A percentile compares a stretch with the other conserved stretches of the same genome.
Conservation (phyloP, 257 asterid species). For the Solanum lycopersicoides region DNA sequence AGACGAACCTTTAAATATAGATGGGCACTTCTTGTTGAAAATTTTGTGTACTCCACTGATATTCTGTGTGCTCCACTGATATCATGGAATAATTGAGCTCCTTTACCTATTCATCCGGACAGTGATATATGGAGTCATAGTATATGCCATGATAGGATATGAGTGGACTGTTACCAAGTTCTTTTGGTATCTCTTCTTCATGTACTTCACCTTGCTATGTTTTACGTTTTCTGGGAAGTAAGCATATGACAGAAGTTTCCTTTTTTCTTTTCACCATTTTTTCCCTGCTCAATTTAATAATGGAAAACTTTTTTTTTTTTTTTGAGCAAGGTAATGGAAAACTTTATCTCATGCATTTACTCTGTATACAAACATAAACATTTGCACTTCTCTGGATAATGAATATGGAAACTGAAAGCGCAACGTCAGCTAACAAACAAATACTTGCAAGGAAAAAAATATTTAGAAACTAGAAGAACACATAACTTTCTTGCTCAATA, state of each 20-base stretch:
- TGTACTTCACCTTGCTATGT: slow-evolving; percentile 9
- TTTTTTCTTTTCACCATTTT: neutral
- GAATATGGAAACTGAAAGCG: neutral
- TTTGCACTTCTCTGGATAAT: neutral
- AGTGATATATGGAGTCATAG: neutral
- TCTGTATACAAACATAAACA: neutral
- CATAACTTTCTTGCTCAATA: neutral
- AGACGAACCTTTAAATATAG: neutral
- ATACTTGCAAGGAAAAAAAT: neutral
- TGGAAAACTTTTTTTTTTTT: neutral
- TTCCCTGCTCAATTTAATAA: neutral
- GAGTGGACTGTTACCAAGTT: slow-evolving; percentile 8
- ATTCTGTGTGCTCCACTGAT: neutral
- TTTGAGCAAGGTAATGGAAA: no score
- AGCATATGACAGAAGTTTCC: neutral
- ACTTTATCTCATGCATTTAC: neutral
- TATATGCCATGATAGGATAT: slow-evolving; percentile 4
- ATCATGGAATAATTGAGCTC: neutral
- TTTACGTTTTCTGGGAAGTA: neutral
- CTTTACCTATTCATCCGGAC: slow-evolving; percentile 4
- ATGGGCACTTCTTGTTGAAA: neutral
- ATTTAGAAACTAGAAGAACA: neutral
- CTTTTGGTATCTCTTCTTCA: slow-evolving; percentile 7
- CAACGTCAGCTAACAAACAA: neutral
- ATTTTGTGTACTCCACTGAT: neutral